A percentile compares a stretch with the other conserved stretches of the same genome.
Evolutionary conservation across 2,329 filamentous ascomycete species (phyloP).

Genomic region (Paraconiothyrium brasiliense): DNA sequence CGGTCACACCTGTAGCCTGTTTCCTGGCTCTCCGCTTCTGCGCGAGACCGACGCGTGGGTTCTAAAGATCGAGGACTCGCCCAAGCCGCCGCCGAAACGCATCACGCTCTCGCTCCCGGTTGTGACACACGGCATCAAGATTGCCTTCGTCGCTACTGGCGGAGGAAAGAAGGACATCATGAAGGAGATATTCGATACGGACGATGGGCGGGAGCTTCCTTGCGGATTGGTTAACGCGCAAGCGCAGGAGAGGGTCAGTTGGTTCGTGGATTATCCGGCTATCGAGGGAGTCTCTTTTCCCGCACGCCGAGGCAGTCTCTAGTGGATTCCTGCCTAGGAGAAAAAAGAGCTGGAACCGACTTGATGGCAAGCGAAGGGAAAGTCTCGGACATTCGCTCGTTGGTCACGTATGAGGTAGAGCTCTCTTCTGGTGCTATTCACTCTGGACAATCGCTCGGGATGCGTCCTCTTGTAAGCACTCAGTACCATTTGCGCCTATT

Average conservation of each 20-base stretch:
- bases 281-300: constrained; percentile 87
- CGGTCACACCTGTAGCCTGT: constrained; percentile 96
- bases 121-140: constrained; percentile 82
- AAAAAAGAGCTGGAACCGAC: background rate
- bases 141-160: constrained; percentile 92
- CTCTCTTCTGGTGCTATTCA: background rate
- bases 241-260: constrained; percentile 86
- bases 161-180: constrained; percentile 89
- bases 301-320: constrained; percentile 71
- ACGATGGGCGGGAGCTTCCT: constrained; percentile 77
- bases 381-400: background rate
- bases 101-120: constrained; percentile 95
- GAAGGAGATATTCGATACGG: constrained; percentile 87
- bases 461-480: constrained; percentile 36
- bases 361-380: background rate
- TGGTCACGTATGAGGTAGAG: background rate
- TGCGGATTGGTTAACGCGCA: constrained; percentile 88
- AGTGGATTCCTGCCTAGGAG: constrained; percentile 25
- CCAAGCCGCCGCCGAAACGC: constrained; percentile 89
- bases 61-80: constrained; percentile 88
- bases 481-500: constrained; percentile 26
- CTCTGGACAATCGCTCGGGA: constrained; percentile 7
- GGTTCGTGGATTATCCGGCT: constrained; percentile 91
- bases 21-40: constrained; percentile 87
- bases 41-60: constrained; percentile 93